Base-by-base conservation (phyloP, 371 early-diverging fungal genomes). In the Chytridium lagenaria region DNA sequence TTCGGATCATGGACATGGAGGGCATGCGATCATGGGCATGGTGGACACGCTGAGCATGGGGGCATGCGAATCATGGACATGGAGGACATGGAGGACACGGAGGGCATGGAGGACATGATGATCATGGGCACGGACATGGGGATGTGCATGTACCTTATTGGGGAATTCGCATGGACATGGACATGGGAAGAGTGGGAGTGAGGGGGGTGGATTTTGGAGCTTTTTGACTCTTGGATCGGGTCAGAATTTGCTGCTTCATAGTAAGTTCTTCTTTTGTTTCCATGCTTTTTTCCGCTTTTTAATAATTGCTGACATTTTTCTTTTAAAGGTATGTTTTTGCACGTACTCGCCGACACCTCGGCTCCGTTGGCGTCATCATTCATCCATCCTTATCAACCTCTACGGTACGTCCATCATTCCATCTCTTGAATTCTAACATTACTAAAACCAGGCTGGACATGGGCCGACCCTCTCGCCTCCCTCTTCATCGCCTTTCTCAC, bases 351-450 rank as follows among this genome's bases (percentile, higher is more conserved):
- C 2, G 98, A 98, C 81, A 94, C 97, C 0, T 85, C 19, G 98
- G 98, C 5, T 95, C 95, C 34, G 94, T 95, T 1, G 97, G 96
- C 59, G 97, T 98, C 0, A 95, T 98, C 67, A 88, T 95, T 96
- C 96, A 0, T 92, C 95, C 0, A 72, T 96, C n/a, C 78, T 96
- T 40, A 95, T 98, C 49, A 83, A 92, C 77, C 89, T 84, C 81
- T 95, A 92, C 79, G 95, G 94, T 83, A 70, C 0, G 74, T n/a
- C 10, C 33, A 7, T 1, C 49, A 34, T 12, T 16, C 31, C 1
- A n/a, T n/a, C n/a, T n/a, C n/a, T n/a, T n/a, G n/a, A 23, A 28
- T 64, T 57, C 22, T 22, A 10, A 40, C 51, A 36, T 59, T 61
- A 30, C n/a, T 77, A 1, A 63, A 50, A n/a, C 1, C 59, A 81